A percentile compares a stretch with the other conserved stretches of the same genome.
These are phyloP conservation scores for Exophiala alcalophila DNA, from an alignment of 2,329 filamentous ascomycete species.

Conservation along the genomic window DNA sequence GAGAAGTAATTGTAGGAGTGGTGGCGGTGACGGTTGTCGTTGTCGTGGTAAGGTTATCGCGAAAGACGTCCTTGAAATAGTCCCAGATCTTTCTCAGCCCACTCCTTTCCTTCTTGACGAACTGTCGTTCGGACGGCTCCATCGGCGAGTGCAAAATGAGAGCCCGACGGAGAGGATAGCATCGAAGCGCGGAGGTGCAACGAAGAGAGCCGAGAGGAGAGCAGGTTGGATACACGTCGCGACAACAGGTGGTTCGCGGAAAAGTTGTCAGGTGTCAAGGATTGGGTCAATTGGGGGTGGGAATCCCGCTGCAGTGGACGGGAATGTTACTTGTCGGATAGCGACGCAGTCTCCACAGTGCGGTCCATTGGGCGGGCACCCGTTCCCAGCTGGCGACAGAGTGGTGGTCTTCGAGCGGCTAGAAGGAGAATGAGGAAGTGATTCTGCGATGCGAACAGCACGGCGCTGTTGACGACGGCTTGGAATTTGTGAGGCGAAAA, in stretches of 20 bases:
- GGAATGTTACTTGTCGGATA: conserved; percentile 25
- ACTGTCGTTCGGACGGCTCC: conserved; percentile 10
- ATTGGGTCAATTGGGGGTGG: conserved; percentile 24
- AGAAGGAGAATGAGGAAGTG: too few relatives aligned
- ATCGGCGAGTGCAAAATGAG: conserved; percentile 14
- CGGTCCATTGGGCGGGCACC: conserved; percentile 17
- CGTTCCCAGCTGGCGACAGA: too few relatives aligned
- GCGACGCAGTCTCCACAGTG: conserved; percentile 9
- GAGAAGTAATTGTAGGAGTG: too few relatives aligned
- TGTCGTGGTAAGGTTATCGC: conserved; percentile 9
- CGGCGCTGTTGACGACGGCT: too few relatives aligned
- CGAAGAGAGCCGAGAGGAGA: conserved; percentile 1
- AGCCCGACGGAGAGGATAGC: conserved; percentile 9
- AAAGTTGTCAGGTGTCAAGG: conserved; percentile 19
- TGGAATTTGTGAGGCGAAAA: too few relatives aligned
- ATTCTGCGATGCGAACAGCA: too few relatives aligned
- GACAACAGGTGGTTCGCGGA: conserved; percentile 21
- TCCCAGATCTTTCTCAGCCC: conserved; percentile 26
- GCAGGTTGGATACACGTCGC: conserved; percentile 1
- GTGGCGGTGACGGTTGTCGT: conserved; percentile 1
- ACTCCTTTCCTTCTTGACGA: conserved; percentile 24
- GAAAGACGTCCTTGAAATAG: conserved; percentile 22
- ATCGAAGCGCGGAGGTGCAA: conserved; percentile 12
- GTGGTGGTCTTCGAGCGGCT: too few relatives aligned
- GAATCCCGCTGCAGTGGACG: conserved; percentile 23